Conservation (phyloP, 495 filamentous ascomycete genomes). For the Rusavskia elegans region DNA sequence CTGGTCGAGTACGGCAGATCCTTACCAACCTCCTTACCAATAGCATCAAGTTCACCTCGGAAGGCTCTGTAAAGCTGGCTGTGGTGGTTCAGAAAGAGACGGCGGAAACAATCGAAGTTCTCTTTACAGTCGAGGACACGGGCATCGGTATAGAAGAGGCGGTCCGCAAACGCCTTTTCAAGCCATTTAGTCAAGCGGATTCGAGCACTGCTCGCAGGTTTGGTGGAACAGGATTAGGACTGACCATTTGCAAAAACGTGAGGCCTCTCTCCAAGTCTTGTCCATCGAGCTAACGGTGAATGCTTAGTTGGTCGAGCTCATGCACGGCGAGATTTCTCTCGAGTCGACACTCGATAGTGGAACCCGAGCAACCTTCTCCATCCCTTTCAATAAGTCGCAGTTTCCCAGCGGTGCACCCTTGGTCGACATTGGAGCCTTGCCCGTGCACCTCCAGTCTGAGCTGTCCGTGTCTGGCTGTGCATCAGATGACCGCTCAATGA, state of each 20-base stretch:
- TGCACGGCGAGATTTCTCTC: slow-evolving; percentile 59
- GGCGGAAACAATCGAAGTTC: slow-evolving; percentile 22
- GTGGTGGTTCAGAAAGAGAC: slow-evolving; percentile 19
- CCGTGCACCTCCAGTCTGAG: slow-evolving; percentile 46
- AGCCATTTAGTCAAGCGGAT: slow-evolving; percentile 76
- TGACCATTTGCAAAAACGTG: slow-evolving; percentile 63
- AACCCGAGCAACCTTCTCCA: slow-evolving; percentile 51
- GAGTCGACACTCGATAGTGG: slow-evolving; percentile 40
- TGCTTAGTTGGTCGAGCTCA: slow-evolving; percentile 51
- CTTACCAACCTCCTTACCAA: slow-evolving; percentile 79
- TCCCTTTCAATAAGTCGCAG: slow-evolving; percentile 45
- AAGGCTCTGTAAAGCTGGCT: slow-evolving; percentile 43
- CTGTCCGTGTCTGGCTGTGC: slow-evolving; percentile 42
- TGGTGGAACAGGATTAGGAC: slow-evolving; percentile 66
- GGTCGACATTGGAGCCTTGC: slow-evolving; percentile 35
- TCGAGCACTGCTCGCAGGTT: slow-evolving; percentile 59
- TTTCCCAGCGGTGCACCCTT: slow-evolving; percentile 22
- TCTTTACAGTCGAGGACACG: slow-evolving; percentile 58
- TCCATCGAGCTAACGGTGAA: background rate
- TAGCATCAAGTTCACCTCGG: slow-evolving; percentile 73
- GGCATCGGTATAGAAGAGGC: slow-evolving; percentile 75
- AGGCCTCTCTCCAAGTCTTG: background rate
- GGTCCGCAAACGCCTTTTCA: slow-evolving; percentile 57
- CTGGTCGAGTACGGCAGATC: slow-evolving; percentile 64
- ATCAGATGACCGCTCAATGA: slow-evolving; percentile 27